These are phyloP conservation scores for Diaporthe sp. DNA, from an alignment of 2,329 filamentous ascomycete genomes.

Conservation along the genomic window DNA sequence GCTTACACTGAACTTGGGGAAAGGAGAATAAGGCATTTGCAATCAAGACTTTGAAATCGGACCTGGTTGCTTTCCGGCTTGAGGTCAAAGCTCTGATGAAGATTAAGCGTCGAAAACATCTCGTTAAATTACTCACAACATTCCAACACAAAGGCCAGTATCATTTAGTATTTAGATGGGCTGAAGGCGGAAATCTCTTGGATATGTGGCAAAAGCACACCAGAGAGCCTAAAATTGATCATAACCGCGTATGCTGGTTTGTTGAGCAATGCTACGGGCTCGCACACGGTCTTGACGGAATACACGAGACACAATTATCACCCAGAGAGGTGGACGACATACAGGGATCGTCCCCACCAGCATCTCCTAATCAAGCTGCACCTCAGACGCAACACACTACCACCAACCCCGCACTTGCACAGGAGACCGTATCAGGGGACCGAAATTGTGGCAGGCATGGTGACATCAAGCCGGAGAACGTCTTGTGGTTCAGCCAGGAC, in stretches of 20 bases:
- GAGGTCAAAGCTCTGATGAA: conserved; percentile 1
- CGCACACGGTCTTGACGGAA: background rate
- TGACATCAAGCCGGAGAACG: conserved; percentile 10
- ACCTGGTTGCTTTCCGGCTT: background rate
- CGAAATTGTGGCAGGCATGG: conserved; percentile 6
- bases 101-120: background rate
- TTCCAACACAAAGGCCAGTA: background rate
- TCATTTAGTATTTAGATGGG: conserved; percentile 11
- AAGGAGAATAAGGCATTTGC: background rate
- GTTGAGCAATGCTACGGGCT: conserved; percentile 3
- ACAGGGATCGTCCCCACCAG: background rate
- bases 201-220: background rate
- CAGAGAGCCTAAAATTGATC: background rate
- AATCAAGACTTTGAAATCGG: background rate
- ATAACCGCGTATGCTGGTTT: background rate
- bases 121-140: conserved; percentile 1
- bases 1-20: background rate
- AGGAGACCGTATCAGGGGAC: background rate
- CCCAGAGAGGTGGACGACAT: background rate
- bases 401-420: too few relatives aligned
- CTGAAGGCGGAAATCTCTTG: background rate
- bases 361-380: background rate
- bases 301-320: background rate
- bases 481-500: background rate
- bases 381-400: background rate